Evolutionary conservation across 148 eudicot genomes (phyloP), one percentile per base, ranked within the genome.

Genomic region (Pharnaceum exiguum): DNA sequence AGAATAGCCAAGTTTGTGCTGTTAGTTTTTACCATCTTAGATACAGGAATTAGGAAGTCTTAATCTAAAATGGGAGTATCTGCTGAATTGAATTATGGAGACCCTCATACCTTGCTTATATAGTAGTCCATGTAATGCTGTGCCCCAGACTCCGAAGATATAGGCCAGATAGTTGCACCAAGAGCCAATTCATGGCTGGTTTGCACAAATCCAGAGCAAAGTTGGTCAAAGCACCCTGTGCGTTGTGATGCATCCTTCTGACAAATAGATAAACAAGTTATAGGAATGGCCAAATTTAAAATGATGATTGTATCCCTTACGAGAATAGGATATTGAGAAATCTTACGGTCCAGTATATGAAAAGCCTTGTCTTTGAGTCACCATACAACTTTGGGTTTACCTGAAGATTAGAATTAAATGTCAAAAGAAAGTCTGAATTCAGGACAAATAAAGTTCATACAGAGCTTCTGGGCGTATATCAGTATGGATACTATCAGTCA

Each of bases 161-260:
- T 51, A 38, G 80, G 79, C 53, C 50, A 43, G 18, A 86, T 46
- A 24, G 81, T 75, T 47, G 77, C 89, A 19, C 86, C 89, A 17
- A 86, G 77, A 28, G 84, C 86, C 40, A 82, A 31, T 65, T 80
- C 73, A 16, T 59, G 29, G 77, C 63, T 82, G 4, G 77, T 78
- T 69, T 82, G 95, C 33, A 86, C 80, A 49, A 86, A 86, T 23
- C 95, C 95, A 17, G 84, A 77, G 47, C 95, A 86, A 3, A 80
- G 63, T 13, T 80, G 73, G 52, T 82, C 89, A 56, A 78, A 82
- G 63, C 86, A 86, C 4, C 89, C 94, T 46, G 89, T 80, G 51
- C 62, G 70, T 24, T 63, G 58, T 9, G 71, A 63, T 19, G 63
- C 77, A 68, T 80, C 89, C 3, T 29, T 67, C 71, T 59, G 71